Percentiles rank a stretch among this genome's conserved stretches.
Conservation (phyloP, 2,329 filamentous ascomycete species). For the Phaeomoniella chlamydospora region DNA sequence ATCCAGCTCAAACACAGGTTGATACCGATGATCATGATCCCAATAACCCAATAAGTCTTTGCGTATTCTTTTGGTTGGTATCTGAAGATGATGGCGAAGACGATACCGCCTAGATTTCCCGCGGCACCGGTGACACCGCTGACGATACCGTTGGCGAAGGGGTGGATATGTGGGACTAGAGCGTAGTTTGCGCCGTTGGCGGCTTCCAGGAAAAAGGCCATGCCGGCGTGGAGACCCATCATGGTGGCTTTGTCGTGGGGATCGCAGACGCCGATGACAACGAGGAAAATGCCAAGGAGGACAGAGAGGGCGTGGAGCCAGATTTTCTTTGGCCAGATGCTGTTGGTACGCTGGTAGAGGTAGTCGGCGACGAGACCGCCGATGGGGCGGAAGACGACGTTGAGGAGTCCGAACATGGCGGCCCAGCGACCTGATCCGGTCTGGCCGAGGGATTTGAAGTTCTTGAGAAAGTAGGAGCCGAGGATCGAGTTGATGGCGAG, state of each 20-base stretch:
- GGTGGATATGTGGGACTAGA: slow-evolving; percentile 75
- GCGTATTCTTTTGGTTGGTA: slow-evolving; percentile 57
- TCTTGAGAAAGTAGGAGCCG: slow-evolving; percentile 42
- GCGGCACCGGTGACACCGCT: slow-evolving; percentile 65
- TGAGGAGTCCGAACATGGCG: slow-evolving; percentile 39
- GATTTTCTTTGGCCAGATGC: slow-evolving; percentile 50
- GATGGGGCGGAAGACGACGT: slow-evolving; percentile 30
- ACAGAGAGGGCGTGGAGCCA: slow-evolving; percentile 43
- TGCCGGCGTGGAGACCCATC: slow-evolving; percentile 61
- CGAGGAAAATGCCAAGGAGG: slow-evolving; percentile 41
- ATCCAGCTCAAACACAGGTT: slow-evolving; percentile 55
- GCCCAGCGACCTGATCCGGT: slow-evolving; percentile 41
- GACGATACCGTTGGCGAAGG: slow-evolving; percentile 64
- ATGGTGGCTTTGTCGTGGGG: slow-evolving; percentile 48
- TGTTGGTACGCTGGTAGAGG: slow-evolving; percentile 34
- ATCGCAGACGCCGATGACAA: slow-evolving; percentile 51
- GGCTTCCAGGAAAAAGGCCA: slow-evolving; percentile 72
- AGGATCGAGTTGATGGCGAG: slow-evolving; percentile 47
- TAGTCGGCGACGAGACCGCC: slow-evolving; percentile 40
- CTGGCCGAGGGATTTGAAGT: slow-evolving; percentile 39
- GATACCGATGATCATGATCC: slow-evolving; percentile 55
- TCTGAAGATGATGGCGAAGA: slow-evolving; percentile 73
- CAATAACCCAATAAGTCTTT: slow-evolving; percentile 68
- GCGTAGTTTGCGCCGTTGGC: slow-evolving; percentile 80
- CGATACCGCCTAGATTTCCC: slow-evolving; percentile 72